Base-by-base conservation (phyloP, 192 early-diverging fungal species). In the Globomyces pollinis-pini region DNA sequence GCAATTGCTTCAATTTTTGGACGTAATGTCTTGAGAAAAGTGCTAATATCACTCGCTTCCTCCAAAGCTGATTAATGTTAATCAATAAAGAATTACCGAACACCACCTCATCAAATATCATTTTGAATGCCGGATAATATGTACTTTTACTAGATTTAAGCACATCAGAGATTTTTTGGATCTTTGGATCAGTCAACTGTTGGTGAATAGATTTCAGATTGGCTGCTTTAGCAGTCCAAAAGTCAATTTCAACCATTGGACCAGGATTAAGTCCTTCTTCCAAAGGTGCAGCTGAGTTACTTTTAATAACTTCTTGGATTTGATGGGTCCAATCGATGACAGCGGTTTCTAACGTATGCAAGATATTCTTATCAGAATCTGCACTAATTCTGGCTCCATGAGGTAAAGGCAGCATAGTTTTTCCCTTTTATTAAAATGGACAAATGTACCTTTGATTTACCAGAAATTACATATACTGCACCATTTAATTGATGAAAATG, bases 261-360 rank as follows among this genome's bases (percentile, higher is more conserved):
- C 80, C 80, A 8, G 82, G 82, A 62, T 83, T 81, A 41, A 81
- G 55, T 8, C 78, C 80, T 57, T 84, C 75, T 39, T 84, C 80
- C 8, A 84, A 59, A 3, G 81, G 80, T 11, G 77, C 69, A n/a
- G 82, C 68, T 1, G 82, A 84, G 43, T 50, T 71, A 55, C 68
- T 72, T 44, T 78, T 78, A 56, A 84, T 81, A 7, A 84, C 82
- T 24, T 84, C 80, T 50, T 83, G 75, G 50, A 84, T 84, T 61
- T 84, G 82, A 59, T 84, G 80, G 3, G 80, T 76, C 82, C 82
- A 84, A 65, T 84, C 82, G 51, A 84, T 84, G 28, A 84, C 82
- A 3, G 82, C 82, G 8, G 78, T 75, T 58, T 84, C 82, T 1
- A 84, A 59, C 0, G 82, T 80, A 68, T 84, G 82, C 4, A 84